A percentile compares a stretch with the other conserved stretches of the same genome.
phyloP scores from a whole-genome alignment of 2,329 filamentous ascomycete genomes.

The Ceratocystis huliohia region DNA sequence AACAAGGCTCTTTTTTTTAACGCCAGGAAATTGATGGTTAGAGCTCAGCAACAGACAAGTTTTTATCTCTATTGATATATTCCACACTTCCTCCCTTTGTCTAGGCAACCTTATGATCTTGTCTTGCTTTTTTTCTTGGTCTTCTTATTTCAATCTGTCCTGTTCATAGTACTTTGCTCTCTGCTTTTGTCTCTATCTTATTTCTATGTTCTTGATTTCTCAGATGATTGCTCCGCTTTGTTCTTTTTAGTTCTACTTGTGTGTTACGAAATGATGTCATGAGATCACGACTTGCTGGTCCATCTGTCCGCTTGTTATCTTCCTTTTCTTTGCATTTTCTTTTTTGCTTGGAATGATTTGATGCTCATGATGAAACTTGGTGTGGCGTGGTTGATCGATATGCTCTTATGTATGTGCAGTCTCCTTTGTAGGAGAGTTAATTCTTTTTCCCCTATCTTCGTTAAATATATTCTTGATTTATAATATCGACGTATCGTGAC shows the following conservation, averaged over 20 bases:
- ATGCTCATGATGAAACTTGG: not conserved
- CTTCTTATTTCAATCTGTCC: not conserved
- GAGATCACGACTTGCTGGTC: slow-evolving; percentile 1
- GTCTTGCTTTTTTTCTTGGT: not conserved
- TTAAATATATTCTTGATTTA: not conserved
- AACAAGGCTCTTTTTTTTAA: not conserved
- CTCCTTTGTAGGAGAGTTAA: not conserved
- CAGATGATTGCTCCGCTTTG: not conserved
- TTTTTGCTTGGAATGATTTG: not conserved
- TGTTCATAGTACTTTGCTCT: slow-evolving; percentile 10
- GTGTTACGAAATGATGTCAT: slow-evolving; percentile 4
- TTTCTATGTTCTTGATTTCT: too few relatives aligned
- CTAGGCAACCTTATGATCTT: not conserved
- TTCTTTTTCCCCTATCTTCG: not conserved
- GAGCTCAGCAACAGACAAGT: slow-evolving; percentile 2
- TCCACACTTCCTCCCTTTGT: not conserved
- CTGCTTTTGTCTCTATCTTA: not conserved
- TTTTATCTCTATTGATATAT: not conserved
- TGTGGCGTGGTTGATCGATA: not conserved
- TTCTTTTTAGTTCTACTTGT: not conserved
- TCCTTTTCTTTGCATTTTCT: not conserved
- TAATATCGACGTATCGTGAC: too few relatives aligned
- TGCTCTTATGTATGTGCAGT: not conserved
- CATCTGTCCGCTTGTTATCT: too few relatives aligned
- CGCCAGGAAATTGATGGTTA: slow-evolving; percentile 4